Evolutionary conservation across 1,139 yeast genomes (phyloP), one percentile per base, ranked within the genome.

Genomic region (Blastobotrys illinoisensis): DNA sequence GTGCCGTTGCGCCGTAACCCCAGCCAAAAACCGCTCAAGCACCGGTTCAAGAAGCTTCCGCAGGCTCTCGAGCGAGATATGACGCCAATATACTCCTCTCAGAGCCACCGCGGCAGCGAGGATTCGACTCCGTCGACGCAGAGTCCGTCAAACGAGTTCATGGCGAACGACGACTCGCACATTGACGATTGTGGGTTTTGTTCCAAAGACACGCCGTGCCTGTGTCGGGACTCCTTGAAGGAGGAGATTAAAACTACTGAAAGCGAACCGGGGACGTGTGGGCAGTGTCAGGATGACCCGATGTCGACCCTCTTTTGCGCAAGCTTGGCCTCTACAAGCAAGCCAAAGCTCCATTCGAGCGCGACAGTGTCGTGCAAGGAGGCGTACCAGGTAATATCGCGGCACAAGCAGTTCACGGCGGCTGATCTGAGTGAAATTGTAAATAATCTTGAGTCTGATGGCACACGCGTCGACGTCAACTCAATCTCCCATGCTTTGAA

Each of bases 151-250:
- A 20, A 18, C 36, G 24, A 18, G n/a, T 20, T 40, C 48, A 48
- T 19, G 44, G 24, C 21, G 9, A 21, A 21, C 23, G 44, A 44
- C 19, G 49, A 24, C 16, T 14, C 21, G n/a, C 45, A 47, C 21
- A 47, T 44, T 20, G 43, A 50, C 46, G 36, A 85, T 54, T 90
- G 97, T 71, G 97, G 97, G 1, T 90, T 90, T 70, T 90, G 97
- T 65, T 83, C 95, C 0, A 93, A 86, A 63, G 95, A 84, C 62
- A 83, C 96, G 0, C 91, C 96, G 4, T 90, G 97, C 71, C 88
- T 90, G 1, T 90, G 97, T 68, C 81, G 93, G 28, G 97, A 88
- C 62, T 87, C 90, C 87, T 52, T 26, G 20, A 48, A 24, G 51
- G 49, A 28, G 20, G 36, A 51, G 28, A 18, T 45, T 14, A 44